Percentiles rank a stretch among this genome's conserved stretches.
Evolutionary conservation across 1,139 yeast genomes (phyloP).

Genomic region (Magnusiomyces tetraspermus): DNA sequence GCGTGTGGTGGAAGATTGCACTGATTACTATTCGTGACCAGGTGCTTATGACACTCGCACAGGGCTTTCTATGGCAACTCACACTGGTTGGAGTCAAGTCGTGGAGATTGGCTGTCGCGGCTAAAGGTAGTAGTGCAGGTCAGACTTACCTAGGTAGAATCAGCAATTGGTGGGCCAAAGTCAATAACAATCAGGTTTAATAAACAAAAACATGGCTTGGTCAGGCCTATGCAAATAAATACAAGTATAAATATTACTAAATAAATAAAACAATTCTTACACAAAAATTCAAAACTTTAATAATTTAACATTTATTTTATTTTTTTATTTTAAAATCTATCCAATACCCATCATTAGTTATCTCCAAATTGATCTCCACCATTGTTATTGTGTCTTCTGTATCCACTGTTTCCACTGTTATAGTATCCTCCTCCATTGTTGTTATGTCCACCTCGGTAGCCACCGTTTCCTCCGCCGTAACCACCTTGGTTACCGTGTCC

Average conservation of each 20-base stretch:
- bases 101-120: conserved; percentile 27
- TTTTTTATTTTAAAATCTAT: too few relatives aligned
- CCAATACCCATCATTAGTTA: neutral
- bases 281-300: too few relatives aligned
- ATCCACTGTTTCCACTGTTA: neutral
- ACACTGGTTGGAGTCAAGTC: conserved; percentile 36
- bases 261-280: too few relatives aligned
- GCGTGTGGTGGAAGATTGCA: conserved; percentile 23
- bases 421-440: too few relatives aligned
- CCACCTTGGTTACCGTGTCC: conserved; percentile 4
- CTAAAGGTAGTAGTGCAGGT: conserved; percentile 29
- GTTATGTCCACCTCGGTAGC: too few relatives aligned
- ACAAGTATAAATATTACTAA: too few relatives aligned
- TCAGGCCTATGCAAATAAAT: neutral
- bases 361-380: neutral
- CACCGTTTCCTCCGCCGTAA: conserved; percentile 2
- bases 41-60: conserved; percentile 35
- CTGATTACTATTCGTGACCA: conserved; percentile 32
- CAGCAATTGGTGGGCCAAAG: conserved; percentile 15
- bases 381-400: neutral
- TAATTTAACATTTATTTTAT: too few relatives aligned
- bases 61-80: conserved; percentile 45
- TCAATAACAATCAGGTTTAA: conserved; percentile 14
- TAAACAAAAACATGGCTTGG: neutral
- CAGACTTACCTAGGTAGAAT: conserved; percentile 16